Evolutionary conservation across 768 basidiomycete species (phyloP), one percentile per base, ranked within the genome.

Genomic region (Suillus paluster): DNA sequence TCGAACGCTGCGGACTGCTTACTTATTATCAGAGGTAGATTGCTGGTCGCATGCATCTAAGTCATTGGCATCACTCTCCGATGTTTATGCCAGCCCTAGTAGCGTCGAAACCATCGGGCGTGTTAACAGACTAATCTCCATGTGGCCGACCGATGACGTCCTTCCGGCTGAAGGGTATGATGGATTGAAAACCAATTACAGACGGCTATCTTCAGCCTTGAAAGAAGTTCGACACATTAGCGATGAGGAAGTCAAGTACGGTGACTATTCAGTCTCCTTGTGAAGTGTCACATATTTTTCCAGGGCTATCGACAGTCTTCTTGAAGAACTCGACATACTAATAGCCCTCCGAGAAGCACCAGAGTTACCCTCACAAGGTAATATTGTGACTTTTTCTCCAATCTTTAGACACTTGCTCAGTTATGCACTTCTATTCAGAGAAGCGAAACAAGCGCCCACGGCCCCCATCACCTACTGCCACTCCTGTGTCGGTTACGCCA

Each of bases 381-480:
- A 69, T 8, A 34, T 34, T 21, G 45, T n/a, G 44, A 17, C 5
- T 44, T 23, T 36, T 30, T 33, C 7, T 11, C 38, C 12, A 41
- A 58, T 17, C 17, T 10, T 54, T 44, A 59, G 25, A 23, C 19
- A 46, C 9, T 52, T 53, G 57, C 58, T 61, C 57, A 65, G 54
- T 57, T 56, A 45, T 63, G 41, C 14, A 25, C 19, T 34, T 49
- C 19, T 12, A 19, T 55, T 56, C 63, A 85, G 91, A 92, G 64
- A 94, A 94, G 74, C 84, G 93, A 46, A 84, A 82, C 61, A 93
- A 94, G 75, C 88, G 92, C 23, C 89, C 87, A 19, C 79, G 90
- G 64, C 86, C 81, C 3, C 82, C 85, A 25, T 92, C 93, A 10
- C 91, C 93, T 8, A 77, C 85, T 5, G 81, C 82, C 17, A 80